These are phyloP conservation scores for Musa beccarii DNA, from an alignment of 176 grass and related monocot species.

Conservation along the genomic window DNA sequence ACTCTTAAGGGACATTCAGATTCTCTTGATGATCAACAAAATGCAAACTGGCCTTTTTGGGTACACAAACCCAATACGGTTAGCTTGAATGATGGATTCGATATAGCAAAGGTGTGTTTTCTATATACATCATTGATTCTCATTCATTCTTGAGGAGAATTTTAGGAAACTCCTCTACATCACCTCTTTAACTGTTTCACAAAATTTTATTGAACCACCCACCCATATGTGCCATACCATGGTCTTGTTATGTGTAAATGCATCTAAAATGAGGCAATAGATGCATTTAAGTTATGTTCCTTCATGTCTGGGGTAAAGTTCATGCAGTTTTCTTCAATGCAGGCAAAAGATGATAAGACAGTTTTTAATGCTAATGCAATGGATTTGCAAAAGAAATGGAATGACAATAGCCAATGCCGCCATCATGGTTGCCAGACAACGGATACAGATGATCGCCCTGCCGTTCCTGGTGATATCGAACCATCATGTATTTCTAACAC, in stretches of 20 bases:
- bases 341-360: conserved; percentile 67
- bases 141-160: not conserved
- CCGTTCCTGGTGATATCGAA: conserved; percentile 28
- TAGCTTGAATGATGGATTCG: conserved; percentile 40
- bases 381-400: conserved; percentile 79
- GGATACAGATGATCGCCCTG: conserved; percentile 24
- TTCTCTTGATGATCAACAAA: conserved; percentile 31
- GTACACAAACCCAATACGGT: conserved; percentile 43
- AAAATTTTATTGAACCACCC: not conserved
- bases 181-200: not conserved
- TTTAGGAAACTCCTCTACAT: not conserved
- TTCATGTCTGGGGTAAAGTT: conserved; percentile 35
- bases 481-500: conserved; percentile 16
- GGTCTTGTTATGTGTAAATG: not conserved
- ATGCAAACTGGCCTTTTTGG: conserved; percentile 39
- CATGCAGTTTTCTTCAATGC: conserved; percentile 57
- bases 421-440: conserved; percentile 38
- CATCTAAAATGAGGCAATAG: not conserved
- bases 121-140: not conserved
- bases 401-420: conserved; percentile 42
- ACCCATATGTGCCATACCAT: not conserved
- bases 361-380: conserved; percentile 51
- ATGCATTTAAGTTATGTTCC: not conserved
- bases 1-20: conserved; percentile 41
- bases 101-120: conserved; percentile 55